Conservation (phyloP, 371 early-diverging fungal species). For the Fennellomyces sp. region DNA sequence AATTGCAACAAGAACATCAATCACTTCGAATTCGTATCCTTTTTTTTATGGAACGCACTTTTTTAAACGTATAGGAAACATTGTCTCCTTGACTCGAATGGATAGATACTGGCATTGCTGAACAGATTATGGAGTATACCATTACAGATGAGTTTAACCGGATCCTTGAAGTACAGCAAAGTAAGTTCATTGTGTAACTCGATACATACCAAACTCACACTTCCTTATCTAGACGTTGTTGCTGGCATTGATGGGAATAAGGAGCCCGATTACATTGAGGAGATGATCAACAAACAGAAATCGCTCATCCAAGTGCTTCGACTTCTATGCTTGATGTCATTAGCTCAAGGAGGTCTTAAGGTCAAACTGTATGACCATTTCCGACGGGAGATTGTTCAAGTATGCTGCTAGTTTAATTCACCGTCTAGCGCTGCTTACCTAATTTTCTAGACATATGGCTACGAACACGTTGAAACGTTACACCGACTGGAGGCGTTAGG, state of each 20-base stretch:
- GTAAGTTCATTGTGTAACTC: slow-evolving; percentile 54
- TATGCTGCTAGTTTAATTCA: slow-evolving; percentile 27
- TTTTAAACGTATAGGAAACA: not conserved
- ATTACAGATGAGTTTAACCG: slow-evolving; percentile 79
- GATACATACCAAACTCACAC: too few relatives aligned
- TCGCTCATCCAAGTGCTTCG: slow-evolving; percentile 77
- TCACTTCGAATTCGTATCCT: slow-evolving; percentile 72
- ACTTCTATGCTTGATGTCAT: slow-evolving; percentile 82
- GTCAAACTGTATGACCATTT: slow-evolving; percentile 80
- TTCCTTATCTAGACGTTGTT: slow-evolving; percentile 64
- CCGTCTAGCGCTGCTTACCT: too few relatives aligned
- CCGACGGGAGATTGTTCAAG: slow-evolving; percentile 82
- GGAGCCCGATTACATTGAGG: slow-evolving; percentile 83
- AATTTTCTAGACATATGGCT: slow-evolving; percentile 82
- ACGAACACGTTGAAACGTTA: slow-evolving; percentile 83
- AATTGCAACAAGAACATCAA: slow-evolving; percentile 84
- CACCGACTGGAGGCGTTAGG: slow-evolving; percentile 73
- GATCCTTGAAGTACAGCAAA: slow-evolving; percentile 88
- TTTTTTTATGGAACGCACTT: not conserved
- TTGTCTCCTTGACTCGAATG: slow-evolving; percentile 4
- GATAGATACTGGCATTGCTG: slow-evolving; percentile 82
- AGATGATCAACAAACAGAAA: slow-evolving; percentile 77
- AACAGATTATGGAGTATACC: slow-evolving; percentile 79
- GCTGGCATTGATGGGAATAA: slow-evolving; percentile 71
- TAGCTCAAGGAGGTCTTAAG: slow-evolving; percentile 82